These are phyloP conservation scores for Boletus rufocinnamomeus DNA, from an alignment of 768 basidiomycete species.

Conservation along the genomic window DNA sequence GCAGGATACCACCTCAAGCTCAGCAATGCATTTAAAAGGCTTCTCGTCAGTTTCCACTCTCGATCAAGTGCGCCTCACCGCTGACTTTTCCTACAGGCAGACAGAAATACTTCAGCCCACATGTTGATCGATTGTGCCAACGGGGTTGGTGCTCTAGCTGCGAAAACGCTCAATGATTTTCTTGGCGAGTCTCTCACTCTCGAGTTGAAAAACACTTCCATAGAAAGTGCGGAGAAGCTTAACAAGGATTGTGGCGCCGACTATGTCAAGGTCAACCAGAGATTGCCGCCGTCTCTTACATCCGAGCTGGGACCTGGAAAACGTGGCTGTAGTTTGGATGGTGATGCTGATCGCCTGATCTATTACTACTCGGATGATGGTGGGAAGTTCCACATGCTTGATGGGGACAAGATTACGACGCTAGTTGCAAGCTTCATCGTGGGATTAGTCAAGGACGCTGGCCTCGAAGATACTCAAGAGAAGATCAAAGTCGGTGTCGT, in stretches of 20 bases:
- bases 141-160: conserved; percentile 85
- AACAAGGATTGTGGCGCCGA: conserved; percentile 94
- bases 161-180: conserved; percentile 57
- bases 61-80: neutral
- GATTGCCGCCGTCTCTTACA: conserved; percentile 74
- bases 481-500: conserved; percentile 89
- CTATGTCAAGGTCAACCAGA: conserved; percentile 93
- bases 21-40: conserved; percentile 76
- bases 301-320: conserved; percentile 66
- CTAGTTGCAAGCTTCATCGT: conserved; percentile 92
- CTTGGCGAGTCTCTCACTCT: conserved; percentile 65
- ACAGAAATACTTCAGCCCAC: conserved; percentile 54
- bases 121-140: conserved; percentile 98
- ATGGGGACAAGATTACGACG: conserved; percentile 97
- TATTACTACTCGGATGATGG: conserved; percentile 88
- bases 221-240: conserved; percentile 65
- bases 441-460: conserved; percentile 83
- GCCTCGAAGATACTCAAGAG: conserved; percentile 56
- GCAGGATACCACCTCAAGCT: conserved; percentile 87
- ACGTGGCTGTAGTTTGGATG: conserved; percentile 92
- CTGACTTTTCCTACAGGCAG: conserved; percentile 45
- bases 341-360: conserved; percentile 96
- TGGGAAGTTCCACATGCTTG: conserved; percentile 84
- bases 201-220: conserved; percentile 68
- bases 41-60: conserved; percentile 63